Conservation (phyloP, 768 basidiomycete species). For the Boletus huronensis region DNA sequence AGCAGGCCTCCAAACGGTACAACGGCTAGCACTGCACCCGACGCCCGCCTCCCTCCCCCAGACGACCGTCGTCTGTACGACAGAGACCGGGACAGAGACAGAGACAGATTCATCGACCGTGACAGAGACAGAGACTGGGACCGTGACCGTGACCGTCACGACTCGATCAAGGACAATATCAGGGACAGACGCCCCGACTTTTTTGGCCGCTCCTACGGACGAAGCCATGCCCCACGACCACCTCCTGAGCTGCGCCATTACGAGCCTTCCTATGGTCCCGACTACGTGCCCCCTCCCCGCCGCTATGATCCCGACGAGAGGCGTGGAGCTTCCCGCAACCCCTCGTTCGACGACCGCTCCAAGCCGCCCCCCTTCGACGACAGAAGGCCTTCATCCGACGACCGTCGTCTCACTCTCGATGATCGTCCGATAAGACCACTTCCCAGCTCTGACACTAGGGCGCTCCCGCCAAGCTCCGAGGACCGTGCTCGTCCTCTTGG, state of each 20-base stretch:
- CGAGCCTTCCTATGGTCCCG: constrained; percentile 40
- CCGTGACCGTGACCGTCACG: constrained; percentile 34
- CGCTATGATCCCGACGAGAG: constrained; percentile 33
- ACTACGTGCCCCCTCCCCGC: constrained; percentile 33
- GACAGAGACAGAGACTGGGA: constrained; percentile 34
- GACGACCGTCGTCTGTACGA: constrained; percentile 35
- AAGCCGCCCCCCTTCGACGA: constrained; percentile 30
- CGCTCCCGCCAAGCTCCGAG: constrained; percentile 12
- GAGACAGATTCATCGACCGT: constrained; percentile 32
- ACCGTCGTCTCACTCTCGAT: constrained; percentile 27
- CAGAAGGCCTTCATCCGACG: constrained; percentile 30
- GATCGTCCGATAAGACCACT: constrained; percentile 32
- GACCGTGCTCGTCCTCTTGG: constrained; percentile 19
- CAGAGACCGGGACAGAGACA: constrained; percentile 34
- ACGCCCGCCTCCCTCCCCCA: constrained; percentile 16
- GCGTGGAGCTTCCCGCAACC: constrained; percentile 20
- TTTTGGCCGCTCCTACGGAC: constrained; percentile 38
- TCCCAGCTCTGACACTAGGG: constrained; percentile 18
- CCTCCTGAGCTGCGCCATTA: constrained; percentile 48
- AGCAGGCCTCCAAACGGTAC: constrained; percentile 9
- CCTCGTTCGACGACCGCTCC: constrained; percentile 21
- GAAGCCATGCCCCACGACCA: constrained; percentile 39
- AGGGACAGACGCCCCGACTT: constrained; percentile 39
- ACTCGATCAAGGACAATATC: constrained; percentile 16
- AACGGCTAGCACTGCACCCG: not conserved